These are phyloP conservation scores for Phaeodactylum tricornutum DNA, from an alignment of 108 stramenopile genomes.

Conservation along the genomic window DNA sequence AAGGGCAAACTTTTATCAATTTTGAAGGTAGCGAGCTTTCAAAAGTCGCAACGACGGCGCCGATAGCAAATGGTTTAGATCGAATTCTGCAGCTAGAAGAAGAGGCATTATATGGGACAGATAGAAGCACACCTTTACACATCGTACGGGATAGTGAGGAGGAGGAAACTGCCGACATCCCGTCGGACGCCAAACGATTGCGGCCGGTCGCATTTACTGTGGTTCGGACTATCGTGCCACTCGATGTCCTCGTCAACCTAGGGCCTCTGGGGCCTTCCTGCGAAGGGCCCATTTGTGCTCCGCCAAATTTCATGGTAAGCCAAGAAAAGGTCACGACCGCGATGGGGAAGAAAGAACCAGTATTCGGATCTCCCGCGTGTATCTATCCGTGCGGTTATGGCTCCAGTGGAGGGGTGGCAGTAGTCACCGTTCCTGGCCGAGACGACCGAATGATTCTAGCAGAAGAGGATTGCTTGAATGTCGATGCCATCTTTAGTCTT, in stretches of 20 bases:
- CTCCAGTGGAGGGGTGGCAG: constrained; percentile 63
- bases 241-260: constrained; percentile 63
- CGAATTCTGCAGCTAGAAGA: constrained; percentile 56
- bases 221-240: constrained; percentile 39
- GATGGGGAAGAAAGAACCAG: background rate
- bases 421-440: constrained; percentile 56
- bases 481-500: constrained; percentile 42
- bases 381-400: constrained; percentile 79
- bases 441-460: constrained; percentile 60
- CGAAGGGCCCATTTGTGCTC: constrained; percentile 34
- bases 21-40: background rate
- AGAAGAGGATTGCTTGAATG: constrained; percentile 58
- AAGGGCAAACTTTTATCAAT: too few species aligned
- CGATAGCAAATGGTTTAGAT: background rate
- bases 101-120: constrained; percentile 50
- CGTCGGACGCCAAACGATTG: background rate
- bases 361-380: constrained; percentile 28
- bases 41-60: background rate
- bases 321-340: background rate
- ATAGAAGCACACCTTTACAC: background rate
- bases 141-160: constrained; percentile 1
- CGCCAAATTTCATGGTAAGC: background rate
- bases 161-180: background rate
- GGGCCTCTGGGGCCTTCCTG: constrained; percentile 74
- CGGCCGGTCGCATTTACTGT: constrained; percentile 2